Evolutionary conservation across 2,329 filamentous ascomycete species (phyloP), one percentile per base, ranked within the genome.

Genomic region (Ceratocystis destructans): DNA sequence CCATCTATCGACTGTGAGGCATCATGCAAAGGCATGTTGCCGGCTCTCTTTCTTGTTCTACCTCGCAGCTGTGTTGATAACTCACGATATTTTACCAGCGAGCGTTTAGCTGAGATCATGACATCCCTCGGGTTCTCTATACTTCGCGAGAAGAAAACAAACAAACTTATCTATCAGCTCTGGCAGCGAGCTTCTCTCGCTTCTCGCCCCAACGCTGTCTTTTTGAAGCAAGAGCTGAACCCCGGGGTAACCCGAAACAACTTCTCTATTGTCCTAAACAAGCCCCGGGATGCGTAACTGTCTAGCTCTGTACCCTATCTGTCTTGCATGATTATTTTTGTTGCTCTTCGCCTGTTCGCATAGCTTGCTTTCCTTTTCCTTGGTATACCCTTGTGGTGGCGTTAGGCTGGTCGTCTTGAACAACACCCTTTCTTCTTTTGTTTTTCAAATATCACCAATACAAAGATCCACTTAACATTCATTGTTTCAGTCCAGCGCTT

Each of bases 81-180:
- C 73, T 96, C 92, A 17, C 84, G 94, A 63, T 99, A 99, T 73
- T 83, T 96, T 73, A 87, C 90, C 66, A 85, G 92, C 69, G 74
- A 79, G 20, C 82, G 83, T 64, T 76, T 99, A 25, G 75, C 82
- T 6, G 79, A 80, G 3, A 89, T 99, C 68, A 90, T 97, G 89
- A 74, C 75, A 2, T 83, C 82, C 61, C 75, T 99, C 46, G 92
- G 93, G 1, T 97, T 92, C 73, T 75, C 75, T 12, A 76, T 86
- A 71, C 74, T 81, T 8, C 78, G 83, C 71, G 82, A 79, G 70
- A 96, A 96, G 76, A 79, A 85, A 70, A 94, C 89, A 1, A 81
- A 87, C 57, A 96, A 96, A 75, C 79, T 99, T 63, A 85, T 90
- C 25, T 97, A 96, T 75, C 92, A 91, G 69, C 79, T 97, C n/a